Percentiles rank a stretch among this genome's conserved stretches.
phyloP scores from a whole-genome alignment of 2,329 filamentous ascomycete species.

The Colletotrichum sp. region DNA sequence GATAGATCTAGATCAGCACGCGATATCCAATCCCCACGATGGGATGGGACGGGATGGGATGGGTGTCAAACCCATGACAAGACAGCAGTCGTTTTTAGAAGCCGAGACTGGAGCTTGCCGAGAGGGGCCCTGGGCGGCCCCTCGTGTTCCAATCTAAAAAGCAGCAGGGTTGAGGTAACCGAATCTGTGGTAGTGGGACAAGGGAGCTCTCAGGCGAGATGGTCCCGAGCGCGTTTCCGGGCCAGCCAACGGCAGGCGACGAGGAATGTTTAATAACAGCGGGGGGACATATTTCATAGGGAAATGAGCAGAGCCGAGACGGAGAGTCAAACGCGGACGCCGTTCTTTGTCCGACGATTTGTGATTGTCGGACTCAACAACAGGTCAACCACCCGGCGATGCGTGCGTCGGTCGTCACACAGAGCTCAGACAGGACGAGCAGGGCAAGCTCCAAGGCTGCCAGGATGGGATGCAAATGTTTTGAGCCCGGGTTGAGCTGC shows the following conservation, averaged over 20 bases:
- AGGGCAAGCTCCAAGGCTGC: not conserved
- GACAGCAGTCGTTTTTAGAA: not conserved
- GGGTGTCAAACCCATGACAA: not conserved
- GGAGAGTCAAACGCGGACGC: not conserved
- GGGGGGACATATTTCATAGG: not conserved
- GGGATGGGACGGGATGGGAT: not conserved
- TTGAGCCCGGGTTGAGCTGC: not conserved
- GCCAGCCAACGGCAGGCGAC: conserved; percentile 7
- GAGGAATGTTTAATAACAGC: conserved; percentile 15
- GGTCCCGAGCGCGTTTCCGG: conserved; percentile 18
- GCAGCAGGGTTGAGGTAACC: conserved; percentile 10
- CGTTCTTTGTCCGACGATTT: not conserved
- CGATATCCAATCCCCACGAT: not conserved
- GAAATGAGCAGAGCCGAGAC: conserved; percentile 8
- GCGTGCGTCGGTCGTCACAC: not conserved
- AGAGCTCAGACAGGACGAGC: not conserved
- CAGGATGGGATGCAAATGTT: not conserved
- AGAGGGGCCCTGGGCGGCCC: conserved; percentile 1
- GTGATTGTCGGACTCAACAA: not conserved
- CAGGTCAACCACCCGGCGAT: not conserved
- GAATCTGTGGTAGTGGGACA: conserved; percentile 16
- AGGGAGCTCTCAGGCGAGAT: conserved; percentile 18
- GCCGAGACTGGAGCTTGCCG: conserved; percentile 6
- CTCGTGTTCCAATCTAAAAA: conserved; percentile 18
- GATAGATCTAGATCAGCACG: not conserved